Base-by-base conservation (phyloP, 345 rosid genomes). In the Lenwebbia sp. region DNA sequence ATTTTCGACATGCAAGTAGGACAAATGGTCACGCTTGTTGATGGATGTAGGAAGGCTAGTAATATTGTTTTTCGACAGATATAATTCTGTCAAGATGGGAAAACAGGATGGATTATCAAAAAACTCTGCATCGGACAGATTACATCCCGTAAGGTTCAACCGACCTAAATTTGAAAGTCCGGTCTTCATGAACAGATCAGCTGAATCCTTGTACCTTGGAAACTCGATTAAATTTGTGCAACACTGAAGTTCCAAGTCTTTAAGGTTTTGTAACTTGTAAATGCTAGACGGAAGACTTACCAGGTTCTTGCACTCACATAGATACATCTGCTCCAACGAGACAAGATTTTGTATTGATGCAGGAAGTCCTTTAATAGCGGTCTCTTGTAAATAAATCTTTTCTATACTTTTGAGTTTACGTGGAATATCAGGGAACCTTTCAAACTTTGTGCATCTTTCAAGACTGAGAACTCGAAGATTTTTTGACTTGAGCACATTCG, bases 181-280 rank as follows among this genome's bases (percentile, higher is more conserved):
- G 1, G 0, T 54, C 25, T 21, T 21, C 10, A 21, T 7, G 10
- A 2, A 21, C 0, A 4, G 10, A 21, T 54, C 57, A 54, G 9
- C 25, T 21, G 57, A 21, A 54, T 21, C 57, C 25, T 54, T 21
- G 4, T 6, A 6, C 25, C 5, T 54, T 54, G 57, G 57, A 21
- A 54, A 54, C 57, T 8, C 4, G 10, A 21, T 21, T 6, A 54
- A 21, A 21, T 21, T 54, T 54, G 25, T 22, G 57, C 57, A 54
- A 7, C 7, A 0, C 1, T 0, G 0, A 21, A 21, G 25, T 0
- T 3, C 0, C 57, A 54, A 54, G 3, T 7, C 2, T 54, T 3
- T 8, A 54, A 54, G 25, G 25, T 21, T 54, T 54, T 54, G 57
- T 54, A 54, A 21, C 25, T 54, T 54, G 25, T 54, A 54, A 21